These are phyloP conservation scores for Schwanniomyces polymorphus DNA, from an alignment of 805 yeast genomes.

Conservation along the genomic window DNA sequence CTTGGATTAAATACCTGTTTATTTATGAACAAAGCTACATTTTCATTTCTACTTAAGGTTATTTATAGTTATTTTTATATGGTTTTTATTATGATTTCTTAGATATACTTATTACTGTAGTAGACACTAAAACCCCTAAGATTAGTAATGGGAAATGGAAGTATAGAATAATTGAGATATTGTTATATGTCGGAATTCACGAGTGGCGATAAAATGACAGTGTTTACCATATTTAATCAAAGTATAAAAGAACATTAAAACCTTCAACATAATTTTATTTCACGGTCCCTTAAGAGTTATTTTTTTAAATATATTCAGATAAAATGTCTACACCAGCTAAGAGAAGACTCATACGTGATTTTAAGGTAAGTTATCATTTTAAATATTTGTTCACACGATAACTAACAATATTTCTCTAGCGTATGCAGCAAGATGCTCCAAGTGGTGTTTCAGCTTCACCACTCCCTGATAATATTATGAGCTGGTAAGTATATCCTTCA, in stretches of 20 bases:
- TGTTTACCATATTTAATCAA: not conserved
- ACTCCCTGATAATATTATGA: conserved; percentile 93
- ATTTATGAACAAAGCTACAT: not conserved
- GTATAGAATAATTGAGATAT: not conserved
- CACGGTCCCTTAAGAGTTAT: not conserved
- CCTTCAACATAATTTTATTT: not conserved
- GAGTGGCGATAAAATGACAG: not conserved
- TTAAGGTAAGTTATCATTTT: conserved; percentile 58
- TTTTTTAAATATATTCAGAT: not conserved
- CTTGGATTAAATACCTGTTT: not conserved
- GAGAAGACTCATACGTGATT: conserved; percentile 97
- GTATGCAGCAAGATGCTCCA: conserved; percentile 98
- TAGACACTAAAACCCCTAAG: too few species aligned
- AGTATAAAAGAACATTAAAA: not conserved
- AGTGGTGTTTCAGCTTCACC: conserved; percentile 98
- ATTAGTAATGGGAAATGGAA: too few species aligned
- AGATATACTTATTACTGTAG: not conserved
- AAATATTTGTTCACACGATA: not conserved
- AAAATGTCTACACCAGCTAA: conserved; percentile 97
- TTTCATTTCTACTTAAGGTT: not conserved
- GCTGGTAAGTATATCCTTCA: conserved; percentile 48
- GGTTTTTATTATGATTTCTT: not conserved
- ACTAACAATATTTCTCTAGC: conserved; percentile 36
- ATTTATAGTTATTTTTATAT: not conserved
- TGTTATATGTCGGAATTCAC: not conserved